Conservation (phyloP, 225 moss, liverwort and hornwort genomes). For the Thuidium tamariscinum region DNA sequence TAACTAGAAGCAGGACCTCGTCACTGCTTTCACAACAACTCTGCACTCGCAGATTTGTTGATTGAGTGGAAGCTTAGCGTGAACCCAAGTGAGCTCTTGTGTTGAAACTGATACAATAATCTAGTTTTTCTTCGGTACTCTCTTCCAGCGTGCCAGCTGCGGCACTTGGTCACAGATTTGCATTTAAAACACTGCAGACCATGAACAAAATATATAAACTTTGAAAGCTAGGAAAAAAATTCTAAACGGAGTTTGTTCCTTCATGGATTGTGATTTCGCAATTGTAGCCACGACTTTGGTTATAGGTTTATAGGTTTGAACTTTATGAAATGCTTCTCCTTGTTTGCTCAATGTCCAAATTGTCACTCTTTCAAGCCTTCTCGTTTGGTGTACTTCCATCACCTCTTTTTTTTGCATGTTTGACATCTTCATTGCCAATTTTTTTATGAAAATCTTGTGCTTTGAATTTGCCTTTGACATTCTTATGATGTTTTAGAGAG, state of each 20-base stretch:
- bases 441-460: too few relatives aligned
- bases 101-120: not conserved
- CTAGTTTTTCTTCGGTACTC: not conserved
- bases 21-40: not conserved
- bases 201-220: too few relatives aligned
- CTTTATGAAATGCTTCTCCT: not conserved
- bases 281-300: not conserved
- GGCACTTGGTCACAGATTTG: not conserved
- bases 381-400: not conserved
- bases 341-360: not conserved
- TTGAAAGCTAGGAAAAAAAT: too few relatives aligned
- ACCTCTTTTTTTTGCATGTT: not conserved
- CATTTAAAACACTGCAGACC: not conserved
- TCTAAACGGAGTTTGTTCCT: not conserved
- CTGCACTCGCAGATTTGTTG: not conserved
- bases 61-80: not conserved
- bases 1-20: not conserved
- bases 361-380: not conserved
- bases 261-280: not conserved
- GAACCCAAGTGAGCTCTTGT: not conserved
- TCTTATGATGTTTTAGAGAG: not conserved
- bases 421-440: too few relatives aligned
- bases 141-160: not conserved
- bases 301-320: not conserved
- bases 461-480: rapidly evolving